phyloP scores from a whole-genome alignment of 352 stramenopile genomes.

The Aphanomyces stellatus region DNA sequence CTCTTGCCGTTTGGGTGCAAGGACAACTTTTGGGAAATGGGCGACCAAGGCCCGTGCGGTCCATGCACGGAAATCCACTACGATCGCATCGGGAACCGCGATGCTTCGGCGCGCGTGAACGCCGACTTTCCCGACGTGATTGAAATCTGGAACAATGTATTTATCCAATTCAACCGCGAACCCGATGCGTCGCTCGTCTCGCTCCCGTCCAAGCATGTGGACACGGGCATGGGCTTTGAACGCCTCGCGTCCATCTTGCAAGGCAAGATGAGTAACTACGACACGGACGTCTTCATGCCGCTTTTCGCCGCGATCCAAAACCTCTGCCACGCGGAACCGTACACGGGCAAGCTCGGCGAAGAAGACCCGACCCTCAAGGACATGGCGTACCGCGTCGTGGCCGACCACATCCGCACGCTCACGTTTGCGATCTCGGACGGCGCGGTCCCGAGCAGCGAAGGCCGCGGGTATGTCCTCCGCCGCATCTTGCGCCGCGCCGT shows the following conservation, averaged over 20 bases:
- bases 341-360: constrained; percentile 77
- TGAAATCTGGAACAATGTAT: constrained; percentile 99
- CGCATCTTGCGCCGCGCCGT: constrained; percentile 96
- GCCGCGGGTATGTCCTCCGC: constrained; percentile 96
- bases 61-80: constrained; percentile 99
- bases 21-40: constrained; percentile 99
- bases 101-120: constrained; percentile 94
- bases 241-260: constrained; percentile 88
- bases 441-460: constrained; percentile 95
- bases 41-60: constrained; percentile 96
- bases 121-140: constrained; percentile 96
- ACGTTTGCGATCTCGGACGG: constrained; percentile 98
- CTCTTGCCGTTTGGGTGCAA: constrained; percentile 93
- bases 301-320: constrained; percentile 93
- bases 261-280: constrained; percentile 96
- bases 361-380: constrained; percentile 86
- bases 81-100: constrained; percentile 93
- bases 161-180: constrained; percentile 98
- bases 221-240: constrained; percentile 99
- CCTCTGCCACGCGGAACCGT: constrained; percentile 50
- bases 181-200: constrained; percentile 75
- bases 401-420: constrained; percentile 97
- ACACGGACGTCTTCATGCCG: constrained; percentile 97
- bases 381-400: constrained; percentile 93
- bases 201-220: constrained; percentile 95